A percentile compares a stretch with the other conserved stretches of the same genome.
Conservation (phyloP, 257 asterid genomes). For the Solanum lignicaule region DNA sequence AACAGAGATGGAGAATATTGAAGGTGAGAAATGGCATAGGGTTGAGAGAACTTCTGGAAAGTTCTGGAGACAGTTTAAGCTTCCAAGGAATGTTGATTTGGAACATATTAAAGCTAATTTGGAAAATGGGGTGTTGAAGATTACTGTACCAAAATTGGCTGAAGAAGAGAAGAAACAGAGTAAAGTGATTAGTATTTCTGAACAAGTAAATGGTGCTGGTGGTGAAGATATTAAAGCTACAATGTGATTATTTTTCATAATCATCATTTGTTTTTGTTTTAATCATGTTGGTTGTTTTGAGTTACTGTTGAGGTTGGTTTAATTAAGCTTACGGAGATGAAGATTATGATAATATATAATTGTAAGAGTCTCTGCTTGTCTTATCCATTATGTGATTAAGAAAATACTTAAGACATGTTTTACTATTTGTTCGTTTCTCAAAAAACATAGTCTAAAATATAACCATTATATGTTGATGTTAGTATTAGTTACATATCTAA, state of each 20-base stretch:
- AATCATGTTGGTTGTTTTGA: neutral
- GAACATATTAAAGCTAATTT: slow-evolving; percentile 41
- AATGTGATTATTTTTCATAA: neutral
- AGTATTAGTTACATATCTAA: too few relatives aligned
- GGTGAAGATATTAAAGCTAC: slow-evolving; percentile 4
- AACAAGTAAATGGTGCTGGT: neutral
- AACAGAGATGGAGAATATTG: slow-evolving; percentile 45
- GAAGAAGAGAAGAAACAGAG: slow-evolving; percentile 46
- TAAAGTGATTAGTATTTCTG: slow-evolving; percentile 23
- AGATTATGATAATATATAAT: neutral
- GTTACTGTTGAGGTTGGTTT: neutral
- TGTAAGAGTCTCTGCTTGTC: neutral
- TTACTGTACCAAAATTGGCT: slow-evolving; percentile 44
- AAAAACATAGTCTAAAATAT: too few relatives aligned
- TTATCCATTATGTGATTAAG: neutral
- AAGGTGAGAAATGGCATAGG: slow-evolving; percentile 81
- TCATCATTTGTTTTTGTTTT: neutral
- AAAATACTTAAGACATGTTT: neutral
- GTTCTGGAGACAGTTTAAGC: slow-evolving; percentile 74
- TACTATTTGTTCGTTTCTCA: neutral
- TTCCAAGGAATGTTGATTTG: slow-evolving; percentile 63
- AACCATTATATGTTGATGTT: too few relatives aligned
- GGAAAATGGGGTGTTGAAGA: slow-evolving; percentile 71
- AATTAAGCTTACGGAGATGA: neutral
- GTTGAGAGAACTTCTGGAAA: slow-evolving; percentile 59